Conservation (phyloP, 148 eudicot genomes). For the Arctostaphylos glauca region DNA sequence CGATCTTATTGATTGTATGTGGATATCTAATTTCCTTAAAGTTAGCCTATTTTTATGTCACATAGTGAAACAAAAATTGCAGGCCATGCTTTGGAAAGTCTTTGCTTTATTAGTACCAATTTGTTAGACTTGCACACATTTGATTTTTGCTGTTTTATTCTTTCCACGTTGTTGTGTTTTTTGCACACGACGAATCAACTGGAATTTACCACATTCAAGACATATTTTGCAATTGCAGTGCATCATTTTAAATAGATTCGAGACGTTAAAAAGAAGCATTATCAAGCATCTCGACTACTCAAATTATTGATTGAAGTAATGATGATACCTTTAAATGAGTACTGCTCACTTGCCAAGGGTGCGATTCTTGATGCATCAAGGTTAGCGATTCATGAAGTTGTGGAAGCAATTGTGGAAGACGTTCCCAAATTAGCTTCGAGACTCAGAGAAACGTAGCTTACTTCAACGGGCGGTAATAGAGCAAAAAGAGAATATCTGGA, state of each 20-base stretch:
- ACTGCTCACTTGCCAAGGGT: background rate
- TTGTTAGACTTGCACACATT: background rate
- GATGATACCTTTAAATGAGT: background rate
- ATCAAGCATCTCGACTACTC: constrained; percentile 20
- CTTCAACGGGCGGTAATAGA: constrained; percentile 30
- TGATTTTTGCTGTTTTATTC: too few species aligned
- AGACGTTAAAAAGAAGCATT: constrained; percentile 6
- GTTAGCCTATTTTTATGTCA: background rate
- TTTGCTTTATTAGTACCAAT: background rate
- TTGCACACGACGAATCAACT: too few species aligned
- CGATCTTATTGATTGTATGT: too few species aligned
- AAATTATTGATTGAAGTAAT: constrained; percentile 14
- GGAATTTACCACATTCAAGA: too few species aligned
- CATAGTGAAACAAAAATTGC: background rate
- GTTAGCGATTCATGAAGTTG: constrained; percentile 28
- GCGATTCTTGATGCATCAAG: constrained; percentile 19
- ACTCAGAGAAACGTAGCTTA: constrained; percentile 7
- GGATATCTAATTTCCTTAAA: too few species aligned
- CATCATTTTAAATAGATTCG: constrained; percentile 8
- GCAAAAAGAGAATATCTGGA: constrained; percentile 28
- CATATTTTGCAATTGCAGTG: too few species aligned
- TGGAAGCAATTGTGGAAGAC: constrained; percentile 11
- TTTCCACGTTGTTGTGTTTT: too few species aligned
- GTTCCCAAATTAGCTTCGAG: constrained; percentile 21
- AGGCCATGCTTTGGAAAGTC: background rate